Base-by-base conservation (phyloP, 306 rosid genomes). In the Bauhinia variegata region DNA sequence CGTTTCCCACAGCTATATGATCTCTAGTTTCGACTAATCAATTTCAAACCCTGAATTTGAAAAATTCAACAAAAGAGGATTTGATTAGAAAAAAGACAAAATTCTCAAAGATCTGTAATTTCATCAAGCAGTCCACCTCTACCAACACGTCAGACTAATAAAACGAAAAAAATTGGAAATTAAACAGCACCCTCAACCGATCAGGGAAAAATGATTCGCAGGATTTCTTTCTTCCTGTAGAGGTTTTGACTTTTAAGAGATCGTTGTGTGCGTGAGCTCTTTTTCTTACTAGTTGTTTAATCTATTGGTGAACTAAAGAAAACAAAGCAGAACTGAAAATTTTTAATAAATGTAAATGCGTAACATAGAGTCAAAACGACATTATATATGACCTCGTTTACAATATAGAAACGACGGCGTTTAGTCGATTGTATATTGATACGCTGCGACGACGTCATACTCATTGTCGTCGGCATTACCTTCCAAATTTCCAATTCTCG, bases 251-350 rank as follows among this genome's bases (percentile, higher is more conserved):
- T 28, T 39, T 61, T 47, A 32, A 68, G 33, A 37, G 66, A 69
- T 75, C 56, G 79, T 63, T 68, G 30, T 56, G 41, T 12, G 63
- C 60, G 9, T 3, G 41, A 5, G 37, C 70, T 14, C 28, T 42
- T 14, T 52, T 38, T 17, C 63, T 65, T n/a, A 5, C 43, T 46
- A 11, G 47, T 59, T 53, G 36, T 53, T 54, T 32, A 11, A 32
- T 14, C 48, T 36, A 31, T 75, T 62, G 77, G 79, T 75, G 67
- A 74, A 72, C 82, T 60, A 33, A 62, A 55, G 46, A 50, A 60
- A 32, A 16, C 44, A 44, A 75, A 64, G 60, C 18, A 5, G n/a
- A n/a, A n/a, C n/a, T n/a, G n/a, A 39, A 48, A 33, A 39, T 4
- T 3, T 2, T 52, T 13, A 28, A 14, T 12, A 32, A 54, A 23